Base-by-base conservation (phyloP, 2,329 filamentous ascomycete genomes). In the Diaporthe sp. region DNA sequence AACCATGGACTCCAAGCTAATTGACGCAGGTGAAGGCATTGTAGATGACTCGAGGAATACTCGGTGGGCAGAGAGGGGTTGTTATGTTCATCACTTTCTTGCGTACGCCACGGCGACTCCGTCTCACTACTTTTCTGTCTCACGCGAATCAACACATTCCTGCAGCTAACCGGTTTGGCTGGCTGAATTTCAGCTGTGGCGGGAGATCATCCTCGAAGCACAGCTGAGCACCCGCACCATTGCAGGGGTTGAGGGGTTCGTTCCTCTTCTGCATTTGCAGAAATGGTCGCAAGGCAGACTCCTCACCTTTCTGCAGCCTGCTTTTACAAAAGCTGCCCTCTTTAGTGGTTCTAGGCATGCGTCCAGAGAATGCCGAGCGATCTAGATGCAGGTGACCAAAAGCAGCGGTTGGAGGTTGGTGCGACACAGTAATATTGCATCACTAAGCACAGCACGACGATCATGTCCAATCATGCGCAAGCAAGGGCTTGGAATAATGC, bases 51-150 rank as follows among this genome's bases (percentile, higher is more conserved):
- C 22, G 22, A 19, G 12, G n/a, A 27, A 13, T 37, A 35, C 19
- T 35, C n/a, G 10, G 17, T 30, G 30, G 63, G 63, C 44, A 17
- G 44, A 51, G 44, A 66, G 30, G 61, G 50, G 35, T 42, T 44
- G 35, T 32, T 56, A 56, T 70, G 35, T 10, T 35, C 56, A 32
- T 30, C 25, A n/a, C 3, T n/a, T 32, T 25, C 10, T 30, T 25
- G 15, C 27, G 17, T 44, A 27, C 35, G 35, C 10, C 58, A 66
- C 70, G 10, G 32, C 17, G 30, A 58, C 47, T 56, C 53, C 53
- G 70, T 65, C 19, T 72, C 47, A 66, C 70, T 55, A 44, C 70
- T 70, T 59, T 59, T 50, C 51, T 70, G 53, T 70, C 53, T 56
- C 10, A 70, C 66, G 17, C 25, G 19, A 25, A 44, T 30, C 53